A percentile compares a stretch with the other conserved stretches of the same genome.
These are phyloP conservation scores for Nitzschia putrida DNA, from an alignment of 108 stramenopile genomes.

Conservation along the genomic window DNA sequence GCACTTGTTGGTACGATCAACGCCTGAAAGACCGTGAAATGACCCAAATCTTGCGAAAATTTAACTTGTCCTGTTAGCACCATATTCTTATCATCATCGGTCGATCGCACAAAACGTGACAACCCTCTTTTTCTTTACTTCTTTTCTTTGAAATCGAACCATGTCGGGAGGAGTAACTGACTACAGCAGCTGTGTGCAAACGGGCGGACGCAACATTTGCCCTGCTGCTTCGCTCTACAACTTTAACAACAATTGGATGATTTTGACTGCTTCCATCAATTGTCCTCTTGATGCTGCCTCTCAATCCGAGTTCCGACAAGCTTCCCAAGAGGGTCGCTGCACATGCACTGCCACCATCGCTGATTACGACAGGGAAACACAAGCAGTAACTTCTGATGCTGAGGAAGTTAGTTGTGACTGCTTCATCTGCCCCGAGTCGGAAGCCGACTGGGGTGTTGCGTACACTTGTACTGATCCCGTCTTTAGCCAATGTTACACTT, in stretches of 20 bases:
- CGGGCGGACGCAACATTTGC: conserved; percentile 21
- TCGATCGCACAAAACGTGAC: neutral
- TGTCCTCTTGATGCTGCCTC: conserved; percentile 30
- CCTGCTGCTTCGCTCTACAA: conserved; percentile 18
- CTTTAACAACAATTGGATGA: conserved; percentile 5
- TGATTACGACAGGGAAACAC: neutral
- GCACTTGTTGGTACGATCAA: neutral
- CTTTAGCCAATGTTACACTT: conserved; percentile 18
- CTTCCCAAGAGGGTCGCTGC: conserved; percentile 31
- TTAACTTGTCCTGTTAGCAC: neutral
- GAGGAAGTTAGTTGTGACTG: conserved; percentile 19
- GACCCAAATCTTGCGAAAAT: neutral
- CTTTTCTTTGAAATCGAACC: neutral
- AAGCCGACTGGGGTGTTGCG: conserved; percentile 17
- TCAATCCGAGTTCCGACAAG: conserved; percentile 31
- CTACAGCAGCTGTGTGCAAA: conserved; percentile 13
- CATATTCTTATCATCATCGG: neutral
- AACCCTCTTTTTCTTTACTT: neutral
- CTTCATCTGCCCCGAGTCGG: conserved; percentile 26
- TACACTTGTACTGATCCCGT: conserved; percentile 17
- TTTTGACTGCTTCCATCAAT: conserved; percentile 10
- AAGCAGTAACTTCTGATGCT: neutral
- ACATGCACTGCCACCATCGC: conserved; percentile 14
- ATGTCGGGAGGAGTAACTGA: conserved; percentile 18
- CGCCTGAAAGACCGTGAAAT: neutral